A percentile compares a stretch with the other conserved stretches of the same genome.
Conservation (phyloP, 805 yeast genomes). For the Ogataea zsoltii region DNA sequence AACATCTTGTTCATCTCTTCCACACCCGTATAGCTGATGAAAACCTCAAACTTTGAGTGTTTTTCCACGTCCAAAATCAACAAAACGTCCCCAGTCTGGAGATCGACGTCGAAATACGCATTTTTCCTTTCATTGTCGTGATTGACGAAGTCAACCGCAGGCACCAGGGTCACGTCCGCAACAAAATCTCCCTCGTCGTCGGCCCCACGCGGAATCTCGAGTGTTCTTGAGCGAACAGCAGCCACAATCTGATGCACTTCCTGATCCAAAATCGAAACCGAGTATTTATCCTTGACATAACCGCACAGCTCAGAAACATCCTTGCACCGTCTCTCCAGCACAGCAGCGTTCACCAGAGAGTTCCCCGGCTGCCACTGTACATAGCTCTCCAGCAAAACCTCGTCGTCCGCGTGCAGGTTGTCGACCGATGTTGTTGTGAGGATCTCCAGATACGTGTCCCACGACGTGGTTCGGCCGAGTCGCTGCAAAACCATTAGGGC, state of each 20-base stretch:
- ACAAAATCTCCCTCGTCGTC: slow-evolving; percentile 37
- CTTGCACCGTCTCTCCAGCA: slow-evolving; percentile 13
- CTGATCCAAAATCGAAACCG: slow-evolving; percentile 8
- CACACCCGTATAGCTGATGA: slow-evolving; percentile 44
- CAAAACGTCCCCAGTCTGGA: slow-evolving; percentile 42
- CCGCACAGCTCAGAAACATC: slow-evolving; percentile 18
- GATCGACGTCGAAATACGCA: slow-evolving; percentile 63
- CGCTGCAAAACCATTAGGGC: slow-evolving; percentile 10
- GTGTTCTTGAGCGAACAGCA: slow-evolving; percentile 57
- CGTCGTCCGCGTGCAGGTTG: slow-evolving; percentile 30
- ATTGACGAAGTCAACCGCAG: slow-evolving; percentile 67
- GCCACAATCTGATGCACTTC: slow-evolving; percentile 28
- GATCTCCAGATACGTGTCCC: slow-evolving; percentile 35
- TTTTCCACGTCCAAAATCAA: slow-evolving; percentile 33
- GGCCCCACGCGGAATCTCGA: slow-evolving; percentile 59
- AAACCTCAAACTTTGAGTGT: slow-evolving; percentile 35
- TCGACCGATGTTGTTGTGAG: slow-evolving; percentile 36
- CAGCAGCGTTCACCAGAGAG: slow-evolving; percentile 14
- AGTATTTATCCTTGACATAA: slow-evolving; percentile 21
- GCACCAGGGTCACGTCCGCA: slow-evolving; percentile 60
- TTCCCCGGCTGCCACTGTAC: slow-evolving; percentile 13
- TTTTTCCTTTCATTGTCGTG: slow-evolving; percentile 49
- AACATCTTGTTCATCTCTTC: slow-evolving; percentile 44
- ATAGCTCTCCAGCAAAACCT: slow-evolving; percentile 25
- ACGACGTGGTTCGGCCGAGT: not conserved